Percentiles rank a stretch among this genome's conserved stretches.
Conservation (phyloP, 2,329 filamentous ascomycete species). For the Tothia fuscella region DNA sequence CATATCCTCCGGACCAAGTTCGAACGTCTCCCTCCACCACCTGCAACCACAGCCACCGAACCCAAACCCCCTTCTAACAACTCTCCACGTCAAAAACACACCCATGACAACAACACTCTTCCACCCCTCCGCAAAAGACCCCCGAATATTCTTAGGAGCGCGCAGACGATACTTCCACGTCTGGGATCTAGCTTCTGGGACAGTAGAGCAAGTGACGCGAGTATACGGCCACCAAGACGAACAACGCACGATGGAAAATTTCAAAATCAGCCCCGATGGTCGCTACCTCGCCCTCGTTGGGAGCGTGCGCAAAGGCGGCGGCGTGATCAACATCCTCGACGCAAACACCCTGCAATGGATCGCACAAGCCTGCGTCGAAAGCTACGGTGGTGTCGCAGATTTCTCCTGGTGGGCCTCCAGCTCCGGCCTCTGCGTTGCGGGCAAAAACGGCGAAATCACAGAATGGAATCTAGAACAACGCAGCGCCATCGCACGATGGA, state of each 20-base stretch:
- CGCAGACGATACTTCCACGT: constrained; percentile 85
- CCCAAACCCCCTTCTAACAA: constrained; percentile 82
- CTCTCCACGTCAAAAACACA: constrained; percentile 71
- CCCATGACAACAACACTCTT: constrained; percentile 80
- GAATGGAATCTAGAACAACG: constrained; percentile 67
- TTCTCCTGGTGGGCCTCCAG: constrained; percentile 89
- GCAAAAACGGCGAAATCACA: constrained; percentile 77
- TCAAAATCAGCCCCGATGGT: constrained; percentile 78
- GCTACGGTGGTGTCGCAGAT: constrained; percentile 72
- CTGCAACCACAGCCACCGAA: constrained; percentile 65
- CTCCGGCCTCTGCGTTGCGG: constrained; percentile 67
- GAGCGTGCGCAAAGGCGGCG: constrained; percentile 71
- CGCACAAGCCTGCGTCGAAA: constrained; percentile 68
- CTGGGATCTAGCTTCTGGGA: constrained; percentile 77
- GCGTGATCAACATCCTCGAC: constrained; percentile 75
- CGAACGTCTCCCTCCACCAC: constrained; percentile 80
- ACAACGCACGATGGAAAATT: constrained; percentile 81
- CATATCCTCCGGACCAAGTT: constrained; percentile 76
- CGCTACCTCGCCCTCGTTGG: constrained; percentile 75
- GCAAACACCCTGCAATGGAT: constrained; percentile 78
- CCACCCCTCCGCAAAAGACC: constrained; percentile 51
- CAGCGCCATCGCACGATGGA: constrained; percentile 70
- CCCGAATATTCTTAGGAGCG: constrained; percentile 78
- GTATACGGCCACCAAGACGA: constrained; percentile 66
- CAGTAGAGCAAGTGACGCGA: constrained; percentile 69